Base-by-base conservation (phyloP, 345 rosid species). In the Rubroshorea leprosula region DNA sequence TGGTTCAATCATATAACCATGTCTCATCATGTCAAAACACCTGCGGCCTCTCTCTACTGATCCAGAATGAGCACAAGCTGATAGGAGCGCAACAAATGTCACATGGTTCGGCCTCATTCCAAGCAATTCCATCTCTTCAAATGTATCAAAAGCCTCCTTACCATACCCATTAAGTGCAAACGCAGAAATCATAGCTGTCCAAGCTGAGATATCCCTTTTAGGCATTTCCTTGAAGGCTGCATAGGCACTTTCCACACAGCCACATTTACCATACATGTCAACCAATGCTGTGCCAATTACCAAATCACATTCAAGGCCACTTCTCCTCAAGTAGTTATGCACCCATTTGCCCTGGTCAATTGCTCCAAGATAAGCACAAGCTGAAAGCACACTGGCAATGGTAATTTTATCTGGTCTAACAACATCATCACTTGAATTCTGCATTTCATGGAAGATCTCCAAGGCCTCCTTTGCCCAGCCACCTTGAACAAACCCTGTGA, bases 181-280 rank as follows among this genome's bases (percentile, higher is more conserved):
- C 16, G 60, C 79, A 2, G 86, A 81, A 51, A 81, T 71, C 83
- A 78, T 78, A 20, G 86, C 77, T 17, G 81, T 81, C 80, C 79
- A 78, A 17, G 86, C 77, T 57, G 64, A 64, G 35, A 64, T 73
- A 65, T 80, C 85, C 63, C 61, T 77, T 55, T 58, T 23, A 29
- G 76, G 66, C 74, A 75, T 75, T 50, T 68, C 57, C 54, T 56
- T 70, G 25, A 78, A 80, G 50, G 68, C 64, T 7, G 57, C 71
- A 49, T 62, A 61, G 57, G 86, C 83, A 63, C 65, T 64, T n/a
- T n/a, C n/a, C n/a, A n/a, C n/a, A n/a, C n/a, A n/a, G n/a, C n/a
- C n/a, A n/a, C n/a, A n/a, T n/a, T n/a, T n/a, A n/a, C n/a, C n/a
- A n/a, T n/a, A n/a, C n/a, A n/a, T n/a, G n/a, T n/a, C n/a, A n/a